Evolutionary conservation across 306 rosid genomes (phyloP).

Genomic region (Dryas octopetala): DNA sequence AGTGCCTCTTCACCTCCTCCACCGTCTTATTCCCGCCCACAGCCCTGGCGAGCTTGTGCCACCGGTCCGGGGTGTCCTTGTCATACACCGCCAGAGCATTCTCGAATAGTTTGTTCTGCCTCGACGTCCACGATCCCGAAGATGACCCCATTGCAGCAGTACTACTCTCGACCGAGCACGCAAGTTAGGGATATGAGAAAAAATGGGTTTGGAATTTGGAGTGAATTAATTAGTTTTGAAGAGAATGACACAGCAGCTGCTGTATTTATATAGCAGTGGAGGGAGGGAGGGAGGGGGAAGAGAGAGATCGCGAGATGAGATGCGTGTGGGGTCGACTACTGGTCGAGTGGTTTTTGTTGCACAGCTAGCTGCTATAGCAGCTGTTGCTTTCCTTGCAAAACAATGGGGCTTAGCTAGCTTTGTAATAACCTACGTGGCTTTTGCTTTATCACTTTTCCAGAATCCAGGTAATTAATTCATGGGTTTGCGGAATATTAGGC

Average conservation of each 20-base stretch:
- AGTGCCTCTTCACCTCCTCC: conserved; percentile 73
- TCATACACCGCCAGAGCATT: conserved; percentile 62
- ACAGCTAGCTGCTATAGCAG: conserved; percentile 5
- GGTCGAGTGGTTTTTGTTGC: conserved; percentile 16
- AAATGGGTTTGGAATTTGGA: background rate
- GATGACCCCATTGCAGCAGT: conserved; percentile 25
- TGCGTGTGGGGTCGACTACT: background rate
- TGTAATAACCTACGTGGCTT: conserved; percentile 24
- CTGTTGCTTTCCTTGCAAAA: conserved; percentile 45
- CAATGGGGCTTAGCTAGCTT: conserved; percentile 25
- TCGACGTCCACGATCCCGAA: conserved; percentile 62
- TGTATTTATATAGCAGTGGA: conserved; percentile 36
- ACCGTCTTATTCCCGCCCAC: conserved; percentile 67
- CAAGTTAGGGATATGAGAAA: no score
- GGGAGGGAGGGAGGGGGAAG: background rate
- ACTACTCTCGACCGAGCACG: no score
- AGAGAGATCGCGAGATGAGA: background rate
- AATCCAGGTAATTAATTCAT: conserved; percentile 6
- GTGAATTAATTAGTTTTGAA: background rate
- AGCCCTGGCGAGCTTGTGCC: conserved; percentile 70
- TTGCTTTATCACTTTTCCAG: conserved; percentile 4
- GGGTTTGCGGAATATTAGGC: conserved; percentile 18
- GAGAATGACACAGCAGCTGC: conserved; percentile 27
- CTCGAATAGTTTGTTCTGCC: conserved; percentile 75
- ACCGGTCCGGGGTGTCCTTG: conserved; percentile 62